phyloP scores from a whole-genome alignment of 1,139 yeast genomes.

The Taiozyma sp. region DNA sequence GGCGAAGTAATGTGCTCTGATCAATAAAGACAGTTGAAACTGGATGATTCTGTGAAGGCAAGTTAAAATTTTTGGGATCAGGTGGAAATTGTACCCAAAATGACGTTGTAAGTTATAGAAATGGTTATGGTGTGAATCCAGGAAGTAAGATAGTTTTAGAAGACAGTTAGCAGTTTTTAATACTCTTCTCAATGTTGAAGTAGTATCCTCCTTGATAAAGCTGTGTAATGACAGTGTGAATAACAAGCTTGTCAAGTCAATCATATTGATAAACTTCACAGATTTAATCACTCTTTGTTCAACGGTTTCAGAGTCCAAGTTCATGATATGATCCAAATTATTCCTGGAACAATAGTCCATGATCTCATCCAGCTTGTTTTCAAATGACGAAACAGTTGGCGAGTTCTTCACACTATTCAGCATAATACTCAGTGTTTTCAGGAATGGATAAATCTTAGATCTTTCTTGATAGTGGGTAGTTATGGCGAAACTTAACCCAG shows the following conservation, averaged over 20 bases:
- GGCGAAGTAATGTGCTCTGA: constrained; percentile 1
- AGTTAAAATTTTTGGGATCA: constrained; percentile 4
- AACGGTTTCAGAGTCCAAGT: neutral
- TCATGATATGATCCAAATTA: neutral
- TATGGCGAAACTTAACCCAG: neutral
- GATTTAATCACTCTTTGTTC: neutral
- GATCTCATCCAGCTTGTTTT: neutral
- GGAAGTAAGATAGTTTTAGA: constrained; percentile 1
- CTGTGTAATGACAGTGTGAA: neutral
- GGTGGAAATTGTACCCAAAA: constrained; percentile 3
- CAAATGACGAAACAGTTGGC: neutral
- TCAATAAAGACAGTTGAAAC: constrained; percentile 2
- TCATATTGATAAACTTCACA: constrained; percentile 2
- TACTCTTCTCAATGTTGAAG: neutral
- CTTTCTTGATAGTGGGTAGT: neutral
- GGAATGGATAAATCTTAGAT: neutral
- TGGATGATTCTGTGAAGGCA: constrained; percentile 5
- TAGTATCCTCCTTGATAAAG: neutral
- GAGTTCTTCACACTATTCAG: constrained; percentile 1
- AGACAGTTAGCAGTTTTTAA: constrained; percentile 1
- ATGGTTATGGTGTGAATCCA: constrained; percentile 2
- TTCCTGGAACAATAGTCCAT: neutral
- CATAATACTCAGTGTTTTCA: constrained; percentile 1
- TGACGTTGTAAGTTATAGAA: constrained; percentile 3
- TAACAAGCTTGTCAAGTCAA: constrained; percentile 1